A percentile compares a stretch with the other conserved stretches of the same genome.
Conservation (phyloP, 177 flowering plant species). For the Vitis hybrid region DNA sequence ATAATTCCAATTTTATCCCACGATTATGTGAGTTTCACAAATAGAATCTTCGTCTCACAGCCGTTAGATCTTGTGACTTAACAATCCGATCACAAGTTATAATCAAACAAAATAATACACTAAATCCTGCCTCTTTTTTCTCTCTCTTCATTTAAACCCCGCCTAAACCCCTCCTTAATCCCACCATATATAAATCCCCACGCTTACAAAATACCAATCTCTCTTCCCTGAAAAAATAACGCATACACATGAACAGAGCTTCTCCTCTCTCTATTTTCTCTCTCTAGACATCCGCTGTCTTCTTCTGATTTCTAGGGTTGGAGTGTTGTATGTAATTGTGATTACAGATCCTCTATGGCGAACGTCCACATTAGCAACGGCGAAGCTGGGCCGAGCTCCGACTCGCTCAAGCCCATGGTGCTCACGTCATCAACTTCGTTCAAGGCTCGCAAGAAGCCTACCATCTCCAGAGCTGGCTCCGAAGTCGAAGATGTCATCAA, state of each 20-base stretch:
- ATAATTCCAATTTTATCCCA: too few relatives aligned
- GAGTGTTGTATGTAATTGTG: neutral
- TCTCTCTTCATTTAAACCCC: constrained; percentile 14
- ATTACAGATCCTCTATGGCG: constrained; percentile 21
- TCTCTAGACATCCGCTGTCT: too few relatives aligned
- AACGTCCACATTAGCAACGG: constrained; percentile 15
- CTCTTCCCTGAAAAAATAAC: neutral
- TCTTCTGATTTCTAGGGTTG: neutral
- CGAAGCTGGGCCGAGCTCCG: constrained; percentile 8
- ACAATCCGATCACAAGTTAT: too few relatives aligned
- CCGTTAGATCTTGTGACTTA: too few relatives aligned
- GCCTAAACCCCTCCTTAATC: constrained; percentile 26
- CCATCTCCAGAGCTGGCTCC: constrained; percentile 28
- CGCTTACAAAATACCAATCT: neutral
- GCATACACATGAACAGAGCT: neutral
- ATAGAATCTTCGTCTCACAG: too few relatives aligned
- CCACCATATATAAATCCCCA: constrained; percentile 1
- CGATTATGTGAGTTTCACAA: too few relatives aligned
- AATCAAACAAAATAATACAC: too few relatives aligned
- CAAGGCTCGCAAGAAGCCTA: constrained; percentile 33
- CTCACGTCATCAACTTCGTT: constrained; percentile 32
- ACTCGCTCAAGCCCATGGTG: constrained; percentile 11
- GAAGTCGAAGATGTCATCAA: constrained; percentile 57
- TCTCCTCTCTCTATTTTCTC: constrained; percentile 10
- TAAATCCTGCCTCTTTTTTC: neutral